Conservation (phyloP, 2,329 filamentous ascomycete species). For the Graphiopsis chlorocephala region DNA sequence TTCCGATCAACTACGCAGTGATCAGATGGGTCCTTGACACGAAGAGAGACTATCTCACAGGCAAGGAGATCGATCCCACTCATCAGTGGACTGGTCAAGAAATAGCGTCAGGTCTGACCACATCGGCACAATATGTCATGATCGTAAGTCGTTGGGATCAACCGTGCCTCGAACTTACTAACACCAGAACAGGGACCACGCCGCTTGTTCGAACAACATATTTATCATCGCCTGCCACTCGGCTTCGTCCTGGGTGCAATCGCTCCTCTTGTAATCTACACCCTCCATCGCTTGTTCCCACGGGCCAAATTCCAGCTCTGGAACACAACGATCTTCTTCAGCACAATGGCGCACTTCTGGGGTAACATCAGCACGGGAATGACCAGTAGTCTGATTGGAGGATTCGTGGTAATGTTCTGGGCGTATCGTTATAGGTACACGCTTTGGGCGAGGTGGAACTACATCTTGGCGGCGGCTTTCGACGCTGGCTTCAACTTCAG, state of each 20-base stretch:
- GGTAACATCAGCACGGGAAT: slow-evolving; percentile 59
- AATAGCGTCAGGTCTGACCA: slow-evolving; percentile 52
- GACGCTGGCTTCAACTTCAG: slow-evolving; percentile 63
- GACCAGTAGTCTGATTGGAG: slow-evolving; percentile 47
- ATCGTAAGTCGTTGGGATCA: slow-evolving; percentile 32
- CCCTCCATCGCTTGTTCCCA: slow-evolving; percentile 54
- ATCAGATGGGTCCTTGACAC: slow-evolving; percentile 59
- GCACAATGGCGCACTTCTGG: slow-evolving; percentile 55
- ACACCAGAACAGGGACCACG: slow-evolving; percentile 39
- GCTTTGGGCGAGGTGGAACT: slow-evolving; percentile 61
- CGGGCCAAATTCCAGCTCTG: slow-evolving; percentile 56
- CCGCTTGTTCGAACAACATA: slow-evolving; percentile 49
- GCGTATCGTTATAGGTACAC: slow-evolving; percentile 55
- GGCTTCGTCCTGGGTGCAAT: slow-evolving; percentile 53
- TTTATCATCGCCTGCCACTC: slow-evolving; percentile 51
- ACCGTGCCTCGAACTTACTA: neutral
- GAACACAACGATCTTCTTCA: slow-evolving; percentile 64
- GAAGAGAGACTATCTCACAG: slow-evolving; percentile 50
- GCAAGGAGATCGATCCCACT: slow-evolving; percentile 49
- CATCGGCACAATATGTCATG: slow-evolving; percentile 60
- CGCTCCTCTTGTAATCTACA: slow-evolving; percentile 48
- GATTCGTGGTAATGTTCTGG: slow-evolving; percentile 60
- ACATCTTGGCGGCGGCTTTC: slow-evolving; percentile 59
- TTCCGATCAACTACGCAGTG: slow-evolving; percentile 61
- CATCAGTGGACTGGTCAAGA: slow-evolving; percentile 62